These are phyloP conservation scores for maize (Zea mays) DNA, from an alignment of 176 grass and related monocot genomes.

Conservation along the genomic window Zm-B73-REFERENCE-NAM-5.0 NC_050100.1:30899501-30900000, in stretches of 20 bases:
- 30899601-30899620: conserved; percentile 34
- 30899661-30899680: no score
- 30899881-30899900: background rate
- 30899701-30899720: no score
- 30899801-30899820: conserved; percentile 22
- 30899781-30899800: background rate
- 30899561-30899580: conserved; percentile 34
- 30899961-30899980: background rate
- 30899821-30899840: background rate
- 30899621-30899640: conserved; percentile 42
- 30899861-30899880: conserved; percentile 34
- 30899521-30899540: conserved; percentile 22
- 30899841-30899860: conserved; percentile 7
- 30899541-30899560: conserved; percentile 41
- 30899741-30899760: conserved; percentile 3
- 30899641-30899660: background rate
- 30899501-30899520: background rate
- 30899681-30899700: no score
- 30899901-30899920: no score
- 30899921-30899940: conserved; percentile 18
- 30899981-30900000: conserved; percentile 33
- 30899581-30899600: conserved; percentile 40
- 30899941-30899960: conserved; percentile 11
- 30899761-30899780: conserved; percentile 22
- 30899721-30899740: conserved; percentile 9